Conservation (phyloP, 306 rosid species). For the Neltuma alba region DNA sequence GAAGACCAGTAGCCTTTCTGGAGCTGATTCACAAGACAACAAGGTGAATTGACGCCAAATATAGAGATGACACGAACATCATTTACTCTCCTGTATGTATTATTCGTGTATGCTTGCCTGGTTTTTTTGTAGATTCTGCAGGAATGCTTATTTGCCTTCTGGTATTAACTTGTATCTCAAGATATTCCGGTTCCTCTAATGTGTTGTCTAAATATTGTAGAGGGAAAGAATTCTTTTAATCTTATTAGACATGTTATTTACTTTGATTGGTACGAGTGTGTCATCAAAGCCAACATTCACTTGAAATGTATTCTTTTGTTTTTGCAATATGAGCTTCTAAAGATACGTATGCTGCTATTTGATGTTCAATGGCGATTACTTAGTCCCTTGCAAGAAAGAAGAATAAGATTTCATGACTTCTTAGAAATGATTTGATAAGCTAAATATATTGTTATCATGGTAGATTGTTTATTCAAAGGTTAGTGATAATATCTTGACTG, state of each 20-base stretch:
- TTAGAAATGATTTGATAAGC: too few relatives aligned
- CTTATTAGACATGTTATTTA: background rate
- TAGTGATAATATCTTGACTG: too few relatives aligned
- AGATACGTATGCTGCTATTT: background rate
- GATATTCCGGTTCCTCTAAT: background rate
- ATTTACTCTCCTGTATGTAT: slow-evolving; percentile 36
- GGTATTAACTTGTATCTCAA: background rate
- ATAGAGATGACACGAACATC: slow-evolving; percentile 22
- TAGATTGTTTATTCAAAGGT: too few relatives aligned
- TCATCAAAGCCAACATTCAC: background rate
- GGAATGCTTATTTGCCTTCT: background rate
- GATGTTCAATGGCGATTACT: background rate
- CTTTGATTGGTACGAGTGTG: background rate
- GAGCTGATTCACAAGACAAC: background rate
- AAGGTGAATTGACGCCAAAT: slow-evolving; percentile 27
- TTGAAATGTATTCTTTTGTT: background rate
- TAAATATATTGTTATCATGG: too few relatives aligned
- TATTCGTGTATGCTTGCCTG: slow-evolving; percentile 10
- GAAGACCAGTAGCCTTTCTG: slow-evolving; percentile 36
- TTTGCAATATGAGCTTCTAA: background rate
- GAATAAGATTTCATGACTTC: too few relatives aligned
- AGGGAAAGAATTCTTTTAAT: background rate
- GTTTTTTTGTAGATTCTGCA: background rate
- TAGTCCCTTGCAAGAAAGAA: too few relatives aligned
- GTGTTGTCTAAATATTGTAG: background rate